Evolutionary conservation across 257 asterid species (phyloP), one percentile per base, ranked within the genome.

Genomic region (Jaltomata sinuosa): DNA sequence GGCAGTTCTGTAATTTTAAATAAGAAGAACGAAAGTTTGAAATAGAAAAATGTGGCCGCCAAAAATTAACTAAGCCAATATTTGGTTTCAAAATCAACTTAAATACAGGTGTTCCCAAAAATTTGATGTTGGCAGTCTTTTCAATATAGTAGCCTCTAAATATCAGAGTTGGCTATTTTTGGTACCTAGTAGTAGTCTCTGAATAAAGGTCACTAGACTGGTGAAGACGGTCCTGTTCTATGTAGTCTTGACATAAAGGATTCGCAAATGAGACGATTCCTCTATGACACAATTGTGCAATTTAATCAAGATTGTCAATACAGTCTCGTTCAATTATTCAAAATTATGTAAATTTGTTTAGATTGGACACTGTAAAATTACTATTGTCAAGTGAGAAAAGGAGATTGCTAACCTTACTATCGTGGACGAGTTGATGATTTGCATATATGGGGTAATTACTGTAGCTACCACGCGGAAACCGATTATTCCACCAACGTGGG

Each of bases 401-500:
- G 47, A 82, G 42, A 38, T 22, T 59, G 72, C 82, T 59, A 83
- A 94, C 99, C 99, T 93, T 91, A 57, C 94, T 89, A 54, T 90
- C 93, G 49, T 91, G 89, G 45, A 94, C 85, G 15, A 91, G 95
- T 81, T 89, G 91, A 84, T 87, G 94, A 84, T 96, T 90, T 12
- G 79, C 86, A 71, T 90, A 87, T 50, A 96, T 92, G 0, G 99
- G 99, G 86, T 91, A 96, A 84, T 96, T 96, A 61, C 94, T 94
- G 85, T 96, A 96, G 90, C 99, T 96, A 9, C 99, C 98, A 25
- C 95, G 91, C 85, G 93, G 99, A 89, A 96, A 92, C 21, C 97
- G 92, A 79, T 94, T 94, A 59, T 91, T 96, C 99, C 98, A 96
- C 99, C 99, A 96, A 36, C 95, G 98, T 0, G 99, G 99, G 74